Evolutionary conservation across 2,329 filamentous ascomycete species (phyloP), one percentile per base, ranked within the genome.

Genomic region (Penicillium vulpinum): DNA sequence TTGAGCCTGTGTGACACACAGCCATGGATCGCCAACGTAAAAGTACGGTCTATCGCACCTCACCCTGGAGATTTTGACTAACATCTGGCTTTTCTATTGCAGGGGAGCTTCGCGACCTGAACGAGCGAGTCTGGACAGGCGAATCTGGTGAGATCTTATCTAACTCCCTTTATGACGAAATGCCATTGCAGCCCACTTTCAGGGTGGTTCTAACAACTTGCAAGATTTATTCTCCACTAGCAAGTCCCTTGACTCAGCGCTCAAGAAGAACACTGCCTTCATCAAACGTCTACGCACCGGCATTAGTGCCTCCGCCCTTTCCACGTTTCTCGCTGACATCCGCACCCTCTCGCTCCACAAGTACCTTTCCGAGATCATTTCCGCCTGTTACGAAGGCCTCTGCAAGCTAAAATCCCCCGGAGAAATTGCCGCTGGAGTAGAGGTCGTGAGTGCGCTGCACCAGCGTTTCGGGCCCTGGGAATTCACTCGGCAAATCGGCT

Each of bases 261-360:
- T 97, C 75, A 97, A 96, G 80, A 97, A 97, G 81, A 97, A 97
- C 70, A 97, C 93, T 4, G 92, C 92, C 64, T 97, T 97, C 75
- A 97, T 97, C 72, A 97, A 96, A 78, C 91, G 93, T 70, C 83
- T 97, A 54, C 90, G 93, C 67, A 97, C 93, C 57, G 90, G 91
- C 58, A 88, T 97, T 62, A 92, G 89, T 62, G 79, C 90, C 47
- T 82, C 91, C 55, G 90, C 89, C 54, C 86, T 92, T 53, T 81
- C 85, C 64, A 94, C 91, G 57, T 96, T 97, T 76, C 79, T 96
- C 46, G 87, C 93, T 73, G 93, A 97, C 72, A 92, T 96, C 67
- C 88, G 89, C 67, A 90, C 91, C 26, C 83, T 97, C 28, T 97
- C 92, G 65, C 83, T 97, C 49, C 91, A 93, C 82, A 97, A 96